phyloP scores from a whole-genome alignment of 139 green algal species.

The Chlamydomonas urium region DNA sequence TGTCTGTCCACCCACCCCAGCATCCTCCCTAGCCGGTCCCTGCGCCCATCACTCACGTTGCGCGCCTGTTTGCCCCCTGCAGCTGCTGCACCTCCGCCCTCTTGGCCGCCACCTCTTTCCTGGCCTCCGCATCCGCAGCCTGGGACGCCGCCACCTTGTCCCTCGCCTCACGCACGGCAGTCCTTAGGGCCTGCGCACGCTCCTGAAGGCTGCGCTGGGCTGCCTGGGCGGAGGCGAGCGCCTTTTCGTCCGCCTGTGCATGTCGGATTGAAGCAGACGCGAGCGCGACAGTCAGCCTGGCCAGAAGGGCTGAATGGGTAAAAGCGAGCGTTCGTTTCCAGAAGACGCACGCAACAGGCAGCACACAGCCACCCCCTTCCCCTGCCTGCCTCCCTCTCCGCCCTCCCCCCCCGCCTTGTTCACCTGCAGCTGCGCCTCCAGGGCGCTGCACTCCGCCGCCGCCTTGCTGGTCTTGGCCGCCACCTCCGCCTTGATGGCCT shows the following conservation, averaged over 20 bases:
- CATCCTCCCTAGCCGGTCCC: no score
- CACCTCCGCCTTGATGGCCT: conserved; percentile 26
- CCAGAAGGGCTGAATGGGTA: no score
- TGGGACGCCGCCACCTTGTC: not conserved
- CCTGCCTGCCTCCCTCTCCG: not conserved
- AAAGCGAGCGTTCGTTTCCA: no score
- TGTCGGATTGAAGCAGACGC: no score
- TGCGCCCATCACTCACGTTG: conserved; percentile 6
- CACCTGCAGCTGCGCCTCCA: conserved; percentile 25
- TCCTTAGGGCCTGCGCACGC: conserved; percentile 11
- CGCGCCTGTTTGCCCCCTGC: conserved; percentile 19
- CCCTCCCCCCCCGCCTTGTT: no score
- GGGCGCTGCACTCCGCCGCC: conserved; percentile 31
- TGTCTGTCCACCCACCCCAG: no score
- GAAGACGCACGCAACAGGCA: no score
- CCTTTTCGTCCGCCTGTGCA: conserved; percentile 53
- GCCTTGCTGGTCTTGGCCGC: conserved; percentile 39
- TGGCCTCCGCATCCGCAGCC: conserved; percentile 16
- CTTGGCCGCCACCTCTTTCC: conserved; percentile 32
- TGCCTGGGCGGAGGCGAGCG: conserved; percentile 29
- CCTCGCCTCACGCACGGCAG: not conserved
- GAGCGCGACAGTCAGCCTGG: no score
- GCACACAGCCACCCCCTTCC: not conserved
- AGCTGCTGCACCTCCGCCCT: conserved; percentile 23
- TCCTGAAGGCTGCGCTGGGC: conserved; percentile 38